A percentile compares a stretch with the other conserved stretches of the same genome.
Evolutionary conservation across 345 rosid species (phyloP).

Genomic region (Linum lewisii): DNA sequence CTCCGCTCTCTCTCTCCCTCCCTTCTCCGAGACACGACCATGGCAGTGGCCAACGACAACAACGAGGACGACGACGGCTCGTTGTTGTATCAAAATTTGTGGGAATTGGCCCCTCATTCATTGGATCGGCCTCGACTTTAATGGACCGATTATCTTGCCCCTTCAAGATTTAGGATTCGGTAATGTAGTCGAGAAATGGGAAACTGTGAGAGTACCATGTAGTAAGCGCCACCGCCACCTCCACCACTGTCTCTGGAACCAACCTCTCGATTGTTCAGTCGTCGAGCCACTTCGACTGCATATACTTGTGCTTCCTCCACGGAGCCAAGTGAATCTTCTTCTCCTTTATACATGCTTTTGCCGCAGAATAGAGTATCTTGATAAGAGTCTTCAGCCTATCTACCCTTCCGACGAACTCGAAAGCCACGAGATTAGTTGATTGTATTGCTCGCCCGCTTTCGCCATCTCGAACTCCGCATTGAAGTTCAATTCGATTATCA

Average conservation of each 20-base stretch:
- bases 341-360: constrained; percentile 68
- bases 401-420: constrained; percentile 65
- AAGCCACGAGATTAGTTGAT: constrained; percentile 27
- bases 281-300: constrained; percentile 82
- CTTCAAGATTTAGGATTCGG: no score
- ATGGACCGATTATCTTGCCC: no score
- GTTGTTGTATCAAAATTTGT: no score
- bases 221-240: constrained; percentile 19
- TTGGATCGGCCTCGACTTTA: no score
- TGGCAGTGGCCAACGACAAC: no score
- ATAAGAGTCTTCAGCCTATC: constrained; percentile 60
- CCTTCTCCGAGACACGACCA: no score
- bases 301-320: constrained; percentile 80
- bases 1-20: no score
- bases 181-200: no score
- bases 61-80: no score
- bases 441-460: constrained; percentile 59
- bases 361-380: constrained; percentile 59
- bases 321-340: constrained; percentile 83
- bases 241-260: background rate
- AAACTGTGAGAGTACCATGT: constrained; percentile 18
- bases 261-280: constrained; percentile 30
- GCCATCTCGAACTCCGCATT: constrained; percentile 78
- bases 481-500: constrained; percentile 64
- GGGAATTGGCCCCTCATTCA: no score